Base-by-base conservation (phyloP, 768 basidiomycete species). In the Tricholoma terreum region DNA sequence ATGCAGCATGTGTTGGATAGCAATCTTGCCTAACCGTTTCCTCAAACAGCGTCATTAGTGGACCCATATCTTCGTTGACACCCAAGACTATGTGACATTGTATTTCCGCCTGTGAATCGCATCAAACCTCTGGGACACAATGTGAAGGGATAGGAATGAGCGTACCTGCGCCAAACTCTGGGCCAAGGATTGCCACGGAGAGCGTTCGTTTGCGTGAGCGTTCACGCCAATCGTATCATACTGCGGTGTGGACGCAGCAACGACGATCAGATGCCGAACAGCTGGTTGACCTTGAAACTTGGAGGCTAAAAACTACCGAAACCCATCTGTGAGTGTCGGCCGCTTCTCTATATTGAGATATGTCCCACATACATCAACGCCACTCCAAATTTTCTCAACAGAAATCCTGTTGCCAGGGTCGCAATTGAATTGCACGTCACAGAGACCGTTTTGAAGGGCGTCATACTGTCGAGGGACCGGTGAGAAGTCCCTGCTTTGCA, bases 61-160 rank as follows among this genome's bases (percentile, higher is more conserved):
- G 62, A 7, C 70, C 61, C 76, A 81, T 78, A 61, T 80, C 73
- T 54, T 78, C 75, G 59, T 72, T 73, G 52, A 78, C 63, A 52
- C 73, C 75, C 54, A 83, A 70, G 50, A 86, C 76, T 72, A 87
- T 73, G 66, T 86, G 86, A 61, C 80, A 82, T 55, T 80, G 79
- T 46, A 86, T 82, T 49, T 77, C 70, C 43, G 76, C 73, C 86
- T 87, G 62, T 51, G 56, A 53, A 52, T 55, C 50, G 59, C 30
- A 49, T 49, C n/a, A 49, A 31, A 49, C 27, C 46, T 49, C 27
- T 17, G 30, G n/a, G 5, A 30, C 46, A 48, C 21, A 5, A n/a
- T 31, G 9, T n/a, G n/a, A 7, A 49, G 30, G 12, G 14, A 27
- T 30, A 9, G 17, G 42, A 22, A 11, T 10, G 31, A 21, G 51